Evolutionary conservation across 2,329 filamentous ascomycete genomes (phyloP), one percentile per base, ranked within the genome.

Genomic region (Diaporthe australafricana): DNA sequence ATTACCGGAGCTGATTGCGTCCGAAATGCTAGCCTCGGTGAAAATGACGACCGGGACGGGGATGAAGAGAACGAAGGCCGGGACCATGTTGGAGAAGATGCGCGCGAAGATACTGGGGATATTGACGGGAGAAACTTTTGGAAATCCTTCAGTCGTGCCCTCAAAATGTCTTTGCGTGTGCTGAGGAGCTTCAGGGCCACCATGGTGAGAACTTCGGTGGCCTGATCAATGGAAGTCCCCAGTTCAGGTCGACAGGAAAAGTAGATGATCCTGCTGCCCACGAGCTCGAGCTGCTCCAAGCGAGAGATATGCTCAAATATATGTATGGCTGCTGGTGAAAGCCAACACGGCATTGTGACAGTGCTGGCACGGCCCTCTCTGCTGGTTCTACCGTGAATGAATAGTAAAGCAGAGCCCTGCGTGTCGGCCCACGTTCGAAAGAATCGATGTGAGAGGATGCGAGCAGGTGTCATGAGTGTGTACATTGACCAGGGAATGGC

Each of bases 241-340:
- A 9, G n/a, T 22, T 56, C 50, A 17, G 65, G 48, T 22, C 65
- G 65, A 16, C 48, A 55, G 22, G 65, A 68, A 40, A 68, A 68
- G 38, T 55, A 68, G 4, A 40, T 38, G n/a, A 68, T 40, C 25
- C 20, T 16, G 11, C 14, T 35, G 16, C 25, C 9, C 50, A 25
- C 3, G 14, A 27, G 20, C 47, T 25, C 22, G 8, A 6, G 3
- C n/a, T 32, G 11, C 40, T 42, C 5, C 9, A 42, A 42, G 22
- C 17, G 9, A 12, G 25, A 7, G 11, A 52, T 27, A 22, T 40
- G 22, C 9, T 68, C 50, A 35, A 38, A 56, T 5, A 68, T 68
- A 8, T 68, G 65, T 16, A 68, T 55, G 4, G 65, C 65, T 20
- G 65, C 65, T 12, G 65, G 65, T 4, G 65, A 68, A 3, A 68